Evolutionary conservation across 2,329 filamentous ascomycete genomes (phyloP).

Genomic region (Phyllosticta ampelicida): DNA sequence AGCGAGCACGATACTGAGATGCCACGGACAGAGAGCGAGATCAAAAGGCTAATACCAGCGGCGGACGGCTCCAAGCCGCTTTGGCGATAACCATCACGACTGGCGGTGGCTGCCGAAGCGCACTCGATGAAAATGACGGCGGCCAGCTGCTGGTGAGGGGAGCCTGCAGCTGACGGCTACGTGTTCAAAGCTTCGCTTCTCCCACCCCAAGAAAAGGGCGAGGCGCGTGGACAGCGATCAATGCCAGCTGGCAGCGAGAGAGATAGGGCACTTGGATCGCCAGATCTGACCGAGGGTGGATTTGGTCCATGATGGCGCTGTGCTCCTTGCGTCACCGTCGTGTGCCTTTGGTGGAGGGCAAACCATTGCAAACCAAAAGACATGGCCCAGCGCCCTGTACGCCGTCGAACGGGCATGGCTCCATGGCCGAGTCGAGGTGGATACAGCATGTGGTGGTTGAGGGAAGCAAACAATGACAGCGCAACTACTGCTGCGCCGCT

Average conservation of each 20-base stretch:
- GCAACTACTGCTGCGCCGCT: background rate
- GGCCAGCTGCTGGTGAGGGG: background rate
- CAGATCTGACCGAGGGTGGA: conserved; percentile 1
- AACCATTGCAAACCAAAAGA: background rate
- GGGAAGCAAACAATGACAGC: background rate
- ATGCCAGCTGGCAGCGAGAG: conserved; percentile 27
- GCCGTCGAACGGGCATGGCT: background rate
- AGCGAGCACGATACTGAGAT: background rate
- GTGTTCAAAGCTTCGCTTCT: conserved; percentile 10
- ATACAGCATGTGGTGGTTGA: background rate
- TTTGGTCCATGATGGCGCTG: background rate
- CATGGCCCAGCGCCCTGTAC: background rate
- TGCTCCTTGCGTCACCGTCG: conserved; percentile 6
- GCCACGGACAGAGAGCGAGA: conserved; percentile 2
- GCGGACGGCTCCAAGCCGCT: conserved; percentile 14
- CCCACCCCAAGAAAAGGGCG: background rate
- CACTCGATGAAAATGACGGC: background rate
- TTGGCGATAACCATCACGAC: background rate
- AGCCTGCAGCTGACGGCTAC: conserved; percentile 11
- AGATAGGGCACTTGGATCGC: conserved; percentile 14
- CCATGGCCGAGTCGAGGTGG: background rate
- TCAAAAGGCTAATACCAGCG: conserved; percentile 16
- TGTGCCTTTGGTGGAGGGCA: background rate
- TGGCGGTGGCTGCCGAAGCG: background rate
- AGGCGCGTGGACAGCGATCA: conserved; percentile 14